Percentiles rank a stretch among this genome's conserved stretches.
phyloP scores from a whole-genome alignment of 352 stramenopile species.

The Albugo laibachii region DNA sequence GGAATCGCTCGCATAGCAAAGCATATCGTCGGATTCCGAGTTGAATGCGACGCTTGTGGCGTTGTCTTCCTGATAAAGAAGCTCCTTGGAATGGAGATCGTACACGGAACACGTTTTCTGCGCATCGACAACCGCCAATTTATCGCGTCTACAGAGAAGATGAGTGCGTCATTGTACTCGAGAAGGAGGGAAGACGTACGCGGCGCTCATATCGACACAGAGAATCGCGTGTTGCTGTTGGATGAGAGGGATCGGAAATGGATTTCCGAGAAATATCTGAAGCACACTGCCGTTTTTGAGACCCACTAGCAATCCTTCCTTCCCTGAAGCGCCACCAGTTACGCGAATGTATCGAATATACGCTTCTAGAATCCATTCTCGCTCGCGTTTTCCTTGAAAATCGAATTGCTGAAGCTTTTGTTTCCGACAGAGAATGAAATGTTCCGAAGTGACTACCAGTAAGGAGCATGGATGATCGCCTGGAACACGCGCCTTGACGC shows the following conservation, averaged over 20 bases:
- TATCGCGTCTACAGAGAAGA: constrained; percentile 30
- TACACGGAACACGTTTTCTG: constrained; percentile 81
- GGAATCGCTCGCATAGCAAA: constrained; percentile 81
- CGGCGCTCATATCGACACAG: constrained; percentile 78
- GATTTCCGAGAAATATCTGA: constrained; percentile 89
- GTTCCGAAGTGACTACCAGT: constrained; percentile 75
- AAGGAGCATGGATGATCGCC: constrained; percentile 73
- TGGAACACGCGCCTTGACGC: constrained; percentile 75
- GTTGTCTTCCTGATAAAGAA: constrained; percentile 71
- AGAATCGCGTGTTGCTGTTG: constrained; percentile 68
- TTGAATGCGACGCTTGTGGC: constrained; percentile 88
- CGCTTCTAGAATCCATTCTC: constrained; percentile 73
- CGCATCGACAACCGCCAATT: constrained; percentile 83
- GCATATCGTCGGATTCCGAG: constrained; percentile 85
- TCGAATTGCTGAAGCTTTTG: constrained; percentile 86
- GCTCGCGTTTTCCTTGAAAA: constrained; percentile 73
- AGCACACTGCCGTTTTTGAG: constrained; percentile 83
- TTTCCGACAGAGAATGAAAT: constrained; percentile 86
- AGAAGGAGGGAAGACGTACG: constrained; percentile 16
- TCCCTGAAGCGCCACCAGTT: constrained; percentile 71
- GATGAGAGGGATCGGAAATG: constrained; percentile 86
- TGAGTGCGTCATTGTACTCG: background rate
- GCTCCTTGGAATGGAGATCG: constrained; percentile 78
- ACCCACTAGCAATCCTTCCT: constrained; percentile 81
- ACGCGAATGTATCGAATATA: constrained; percentile 86